Conservation (phyloP, 345 rosid genomes). For the Eucalyptus melliodora region DNA sequence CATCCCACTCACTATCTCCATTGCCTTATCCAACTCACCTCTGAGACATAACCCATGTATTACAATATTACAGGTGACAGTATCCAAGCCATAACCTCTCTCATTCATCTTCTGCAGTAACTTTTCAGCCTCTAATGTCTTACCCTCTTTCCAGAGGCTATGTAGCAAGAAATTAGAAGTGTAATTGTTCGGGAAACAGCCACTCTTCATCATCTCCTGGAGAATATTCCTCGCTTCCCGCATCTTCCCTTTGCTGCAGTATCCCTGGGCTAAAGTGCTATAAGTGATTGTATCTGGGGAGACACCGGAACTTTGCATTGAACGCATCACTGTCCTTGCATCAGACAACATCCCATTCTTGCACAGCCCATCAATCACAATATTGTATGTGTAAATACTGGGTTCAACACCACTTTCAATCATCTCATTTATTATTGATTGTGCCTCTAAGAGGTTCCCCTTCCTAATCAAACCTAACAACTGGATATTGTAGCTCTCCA, state of each 20-base stretch:
- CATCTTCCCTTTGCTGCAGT: conserved; percentile 52
- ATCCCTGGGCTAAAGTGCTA: conserved; percentile 67
- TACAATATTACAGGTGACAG: conserved; percentile 84
- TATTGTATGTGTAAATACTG: conserved; percentile 64
- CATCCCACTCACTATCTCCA: conserved; percentile 71
- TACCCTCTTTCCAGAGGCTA: conserved; percentile 70
- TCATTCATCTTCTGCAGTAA: conserved; percentile 78
- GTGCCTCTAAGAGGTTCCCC: conserved; percentile 63
- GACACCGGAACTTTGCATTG: conserved; percentile 49
- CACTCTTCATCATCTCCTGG: conserved; percentile 60
- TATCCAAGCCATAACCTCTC: conserved; percentile 66
- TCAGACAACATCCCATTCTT: conserved; percentile 75
- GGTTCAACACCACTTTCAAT: conserved; percentile 41
- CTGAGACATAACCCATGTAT: conserved; percentile 72
- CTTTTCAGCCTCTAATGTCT: conserved; percentile 73
- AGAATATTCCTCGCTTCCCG: conserved; percentile 48
- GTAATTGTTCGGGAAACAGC: conserved; percentile 56
- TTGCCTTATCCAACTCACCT: conserved; percentile 80
- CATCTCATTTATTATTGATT: conserved; percentile 57
- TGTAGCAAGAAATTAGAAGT: conserved; percentile 82
- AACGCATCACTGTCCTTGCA: conserved; percentile 44
- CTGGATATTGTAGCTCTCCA: conserved; percentile 81
- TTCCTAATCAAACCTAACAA: conserved; percentile 63
- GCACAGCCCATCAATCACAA: conserved; percentile 73
- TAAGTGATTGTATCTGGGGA: conserved; percentile 70